Evolutionary conservation across 2,329 filamentous ascomycete genomes (phyloP), one percentile per base, ranked within the genome.

Genomic region (Claviceps capensis): DNA sequence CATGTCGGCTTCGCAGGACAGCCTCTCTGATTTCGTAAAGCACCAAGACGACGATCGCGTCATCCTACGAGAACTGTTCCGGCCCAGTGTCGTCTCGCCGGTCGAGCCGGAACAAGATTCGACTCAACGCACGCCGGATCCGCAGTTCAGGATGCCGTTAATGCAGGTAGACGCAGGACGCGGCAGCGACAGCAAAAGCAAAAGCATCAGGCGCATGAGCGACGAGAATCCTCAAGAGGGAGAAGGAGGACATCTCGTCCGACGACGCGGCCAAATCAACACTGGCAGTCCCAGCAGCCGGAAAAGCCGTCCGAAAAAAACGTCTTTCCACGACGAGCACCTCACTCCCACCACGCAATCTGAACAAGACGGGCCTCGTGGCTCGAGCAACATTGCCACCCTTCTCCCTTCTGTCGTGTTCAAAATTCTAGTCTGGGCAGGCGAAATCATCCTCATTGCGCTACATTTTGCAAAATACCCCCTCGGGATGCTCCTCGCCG

Each of bases 391-490:
- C 26, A 51, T 75, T 14, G 59, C 64, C 0, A 57, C 64, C 11
- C 67, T 67, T 2, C 53, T 72, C 3, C 70, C 71, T 0, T 59
- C 61, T 2, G 65, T 67, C 6, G 6, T 75, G 7, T 68, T 70
- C 51, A 65, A 70, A 43, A 63, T 67, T 2, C 53, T 71, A 5
- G 61, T 63, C 19, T 86, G 82, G 73, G 53, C 70, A 3, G 55
- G 78, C 2, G 78, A 78, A 34, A 70, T 86, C 16, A 54, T 85
- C 13, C 70, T 70, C 5, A 73, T 82, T 51, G 77, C 81, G 2
- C 72, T 88, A 48, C 71, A 74, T 17, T 77, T 81, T 51, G 69
- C 82, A 3, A 83, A 86, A 63, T 81, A 78, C 45, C 75, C 86
- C 0, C 67, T 88, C 23, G 80, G 79, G 7, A 69, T 82, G 53